Percentiles rank a stretch among this genome's conserved stretches.
phyloP scores from a whole-genome alignment of 441 rosid genomes.

The Pelargonium citronellum region DNA sequence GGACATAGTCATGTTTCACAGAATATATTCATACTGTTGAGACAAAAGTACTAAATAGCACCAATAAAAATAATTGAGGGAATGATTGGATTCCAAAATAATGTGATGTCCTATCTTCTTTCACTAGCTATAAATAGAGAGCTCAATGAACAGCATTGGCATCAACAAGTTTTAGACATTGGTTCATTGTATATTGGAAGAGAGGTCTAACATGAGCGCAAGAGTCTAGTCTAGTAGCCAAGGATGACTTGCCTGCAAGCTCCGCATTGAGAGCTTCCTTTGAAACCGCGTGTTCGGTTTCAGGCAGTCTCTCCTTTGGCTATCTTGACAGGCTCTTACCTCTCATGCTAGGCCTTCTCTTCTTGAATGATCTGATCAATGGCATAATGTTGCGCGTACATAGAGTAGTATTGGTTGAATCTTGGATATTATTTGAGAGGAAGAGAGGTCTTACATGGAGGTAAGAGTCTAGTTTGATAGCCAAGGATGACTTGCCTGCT shows the following conservation, averaged over 20 bases:
- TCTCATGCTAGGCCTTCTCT: background rate
- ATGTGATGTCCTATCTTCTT: background rate
- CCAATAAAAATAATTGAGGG: no score
- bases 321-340: no score
- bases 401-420: no score
- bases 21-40: background rate
- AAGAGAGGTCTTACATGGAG: conserved; percentile 2
- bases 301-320: background rate
- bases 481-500: conserved; percentile 1
- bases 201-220: background rate
- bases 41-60: background rate
- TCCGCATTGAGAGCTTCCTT: no score
- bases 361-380: no score
- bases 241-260: no score
- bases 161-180: background rate
- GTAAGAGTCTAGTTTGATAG: background rate
- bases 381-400: no score
- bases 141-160: background rate
- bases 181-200: background rate
- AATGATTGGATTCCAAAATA: no score
- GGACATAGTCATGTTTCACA: background rate
- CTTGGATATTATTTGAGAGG: background rate
- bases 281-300: no score
- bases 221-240: no score
- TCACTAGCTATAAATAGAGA: background rate